These are phyloP conservation scores for Ascomycota sp. DNA, from an alignment of 2,329 filamentous ascomycete species.

Conservation along the genomic window DNA sequence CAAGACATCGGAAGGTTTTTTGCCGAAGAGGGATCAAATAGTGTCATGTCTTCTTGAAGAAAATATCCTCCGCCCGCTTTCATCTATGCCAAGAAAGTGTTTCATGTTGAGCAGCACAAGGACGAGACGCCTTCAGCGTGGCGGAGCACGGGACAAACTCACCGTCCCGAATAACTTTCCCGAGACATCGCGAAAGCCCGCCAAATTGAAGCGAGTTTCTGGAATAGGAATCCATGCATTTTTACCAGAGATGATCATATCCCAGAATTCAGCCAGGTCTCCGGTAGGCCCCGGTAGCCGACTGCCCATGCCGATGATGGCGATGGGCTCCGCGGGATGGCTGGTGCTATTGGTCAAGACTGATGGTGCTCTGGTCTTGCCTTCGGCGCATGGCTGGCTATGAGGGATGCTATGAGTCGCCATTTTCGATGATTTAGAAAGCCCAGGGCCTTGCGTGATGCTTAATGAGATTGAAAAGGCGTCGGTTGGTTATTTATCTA, in stretches of 20 bases:
- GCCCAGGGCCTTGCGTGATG: too few relatives aligned
- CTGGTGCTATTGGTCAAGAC: too few relatives aligned
- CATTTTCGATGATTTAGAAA: too few relatives aligned
- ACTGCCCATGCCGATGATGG: constrained; percentile 8
- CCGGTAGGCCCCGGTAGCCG: constrained; percentile 5
- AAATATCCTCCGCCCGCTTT: constrained; percentile 8
- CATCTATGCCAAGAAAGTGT: constrained; percentile 1
- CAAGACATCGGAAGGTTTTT: constrained; percentile 5
- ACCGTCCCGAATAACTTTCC: constrained; percentile 1
- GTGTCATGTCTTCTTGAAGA: constrained; percentile 6
- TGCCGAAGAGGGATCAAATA: constrained; percentile 9
- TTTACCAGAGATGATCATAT: constrained; percentile 7
- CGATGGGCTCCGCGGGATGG: constrained; percentile 1
- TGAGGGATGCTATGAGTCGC: too few relatives aligned
- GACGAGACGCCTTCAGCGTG: constrained; percentile 1
- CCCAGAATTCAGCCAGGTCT: constrained; percentile 4
- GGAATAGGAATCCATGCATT: constrained; percentile 19
- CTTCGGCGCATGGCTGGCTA: too few relatives aligned
- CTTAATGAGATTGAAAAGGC: too few relatives aligned
- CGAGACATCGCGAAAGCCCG: constrained; percentile 15
- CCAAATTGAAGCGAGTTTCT: constrained; percentile 23
- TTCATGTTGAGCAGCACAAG: not conserved
- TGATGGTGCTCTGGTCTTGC: too few relatives aligned
- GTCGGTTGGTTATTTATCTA: too few relatives aligned
- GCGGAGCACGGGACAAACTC: not conserved